Percentiles rank a stretch among this genome's conserved stretches.
Evolutionary conservation across 2,329 filamentous ascomycete species (phyloP).

Genomic region (Endothia cerciana): DNA sequence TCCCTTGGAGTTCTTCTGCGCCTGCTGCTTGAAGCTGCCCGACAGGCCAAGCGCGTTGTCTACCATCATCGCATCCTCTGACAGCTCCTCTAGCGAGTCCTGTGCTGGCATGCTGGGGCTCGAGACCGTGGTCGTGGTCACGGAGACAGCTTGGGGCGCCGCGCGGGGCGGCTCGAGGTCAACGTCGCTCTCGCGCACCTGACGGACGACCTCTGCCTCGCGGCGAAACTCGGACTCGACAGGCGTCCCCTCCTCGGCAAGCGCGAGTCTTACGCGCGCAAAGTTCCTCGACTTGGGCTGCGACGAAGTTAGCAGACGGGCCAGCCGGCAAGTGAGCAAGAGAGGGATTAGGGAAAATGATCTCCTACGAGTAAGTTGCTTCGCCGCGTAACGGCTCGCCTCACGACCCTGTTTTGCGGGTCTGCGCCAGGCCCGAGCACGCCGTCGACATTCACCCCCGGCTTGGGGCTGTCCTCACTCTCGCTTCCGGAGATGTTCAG

Average conservation of each 20-base stretch:
- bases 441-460: conserved; percentile 51
- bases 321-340: not conserved
- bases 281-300: conserved; percentile 97
- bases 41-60: conserved; percentile 50
- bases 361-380: conserved; percentile 80
- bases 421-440: conserved; percentile 50
- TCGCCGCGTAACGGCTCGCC: conserved; percentile 80
- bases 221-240: conserved; percentile 86
- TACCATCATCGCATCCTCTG: conserved; percentile 71
- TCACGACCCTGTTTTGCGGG: conserved; percentile 74
- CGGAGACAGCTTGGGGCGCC: conserved; percentile 44
- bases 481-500: conserved; percentile 82
- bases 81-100: conserved; percentile 69
- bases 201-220: conserved; percentile 93
- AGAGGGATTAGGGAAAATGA: not conserved
- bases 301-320: conserved; percentile 35
- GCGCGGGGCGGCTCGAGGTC: conserved; percentile 55
- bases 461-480: conserved; percentile 68
- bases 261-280: conserved; percentile 85
- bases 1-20: conserved; percentile 71
- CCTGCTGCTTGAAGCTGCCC: conserved; percentile 76
- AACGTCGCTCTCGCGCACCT: conserved; percentile 82
- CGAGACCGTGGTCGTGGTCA: conserved; percentile 63
- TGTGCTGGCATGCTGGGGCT: conserved; percentile 70
- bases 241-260: conserved; percentile 85